These are phyloP conservation scores for Cladophialophora exuberans DNA, from an alignment of 2,329 filamentous ascomycete genomes.

Conservation along the genomic window DNA sequence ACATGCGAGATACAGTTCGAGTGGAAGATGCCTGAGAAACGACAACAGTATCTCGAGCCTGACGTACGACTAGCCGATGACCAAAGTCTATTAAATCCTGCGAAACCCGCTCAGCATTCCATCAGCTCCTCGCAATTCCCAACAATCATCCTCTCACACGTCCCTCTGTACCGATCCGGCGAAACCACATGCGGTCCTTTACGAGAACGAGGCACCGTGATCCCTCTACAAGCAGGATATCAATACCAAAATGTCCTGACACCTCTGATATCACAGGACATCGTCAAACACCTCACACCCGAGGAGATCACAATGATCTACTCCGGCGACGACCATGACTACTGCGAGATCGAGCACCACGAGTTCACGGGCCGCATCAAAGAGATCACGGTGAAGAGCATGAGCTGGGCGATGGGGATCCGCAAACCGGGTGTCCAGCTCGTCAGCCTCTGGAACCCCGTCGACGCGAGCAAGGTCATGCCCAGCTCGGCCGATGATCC, in stretches of 20 bases:
- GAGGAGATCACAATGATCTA: constrained; percentile 79
- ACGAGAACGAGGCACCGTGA: constrained; percentile 80
- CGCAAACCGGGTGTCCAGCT: constrained; percentile 83
- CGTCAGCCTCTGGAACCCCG: constrained; percentile 88
- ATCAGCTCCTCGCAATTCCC: constrained; percentile 59
- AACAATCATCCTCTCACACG: constrained; percentile 86
- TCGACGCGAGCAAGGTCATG: constrained; percentile 59
- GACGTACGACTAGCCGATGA: constrained; percentile 9
- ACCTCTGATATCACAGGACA: constrained; percentile 71
- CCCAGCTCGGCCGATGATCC: constrained; percentile 35
- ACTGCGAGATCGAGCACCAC: constrained; percentile 85
- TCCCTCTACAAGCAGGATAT: constrained; percentile 77
- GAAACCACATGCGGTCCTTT: constrained; percentile 86
- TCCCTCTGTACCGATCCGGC: constrained; percentile 80
- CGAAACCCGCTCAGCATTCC: background rate
- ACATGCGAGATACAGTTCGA: constrained; percentile 20
- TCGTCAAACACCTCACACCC: constrained; percentile 73
- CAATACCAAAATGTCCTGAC: constrained; percentile 96
- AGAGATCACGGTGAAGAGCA: constrained; percentile 94
- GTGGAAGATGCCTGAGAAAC: constrained; percentile 15
- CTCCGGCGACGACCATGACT: constrained; percentile 96
- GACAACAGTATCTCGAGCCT: constrained; percentile 6
- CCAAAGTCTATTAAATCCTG: background rate
- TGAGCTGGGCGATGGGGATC: constrained; percentile 96
- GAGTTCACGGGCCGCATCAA: constrained; percentile 63